phyloP scores from a whole-genome alignment of 331 rosid species.

The Rosa hybrid region DNA sequence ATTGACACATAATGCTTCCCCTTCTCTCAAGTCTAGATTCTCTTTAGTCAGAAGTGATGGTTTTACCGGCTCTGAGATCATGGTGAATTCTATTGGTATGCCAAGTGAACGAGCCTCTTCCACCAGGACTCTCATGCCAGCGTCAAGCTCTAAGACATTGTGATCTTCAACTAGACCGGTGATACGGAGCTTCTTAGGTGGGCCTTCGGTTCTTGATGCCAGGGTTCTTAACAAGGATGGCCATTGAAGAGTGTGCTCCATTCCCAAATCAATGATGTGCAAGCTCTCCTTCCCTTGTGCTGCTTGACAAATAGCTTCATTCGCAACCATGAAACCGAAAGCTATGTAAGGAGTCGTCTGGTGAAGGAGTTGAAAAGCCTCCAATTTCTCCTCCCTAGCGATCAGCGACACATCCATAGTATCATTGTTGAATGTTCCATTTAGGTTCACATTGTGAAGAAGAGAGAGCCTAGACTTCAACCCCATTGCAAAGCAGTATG shows the following conservation, averaged over 20 bases:
- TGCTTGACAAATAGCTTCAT: slow-evolving; percentile 67
- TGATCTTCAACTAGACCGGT: slow-evolving; percentile 45
- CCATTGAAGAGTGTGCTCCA: slow-evolving; percentile 79
- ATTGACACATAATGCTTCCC: slow-evolving; percentile 59
- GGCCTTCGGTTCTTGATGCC: slow-evolving; percentile 61
- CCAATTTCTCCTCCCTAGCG: slow-evolving; percentile 55
- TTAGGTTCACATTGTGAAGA: slow-evolving; percentile 45
- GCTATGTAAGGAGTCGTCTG: slow-evolving; percentile 79
- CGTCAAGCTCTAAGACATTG: slow-evolving; percentile 31
- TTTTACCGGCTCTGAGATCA: slow-evolving; percentile 43
- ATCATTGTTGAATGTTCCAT: slow-evolving; percentile 37
- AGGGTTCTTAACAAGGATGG: slow-evolving; percentile 70
- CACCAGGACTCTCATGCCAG: slow-evolving; percentile 48
- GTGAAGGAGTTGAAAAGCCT: slow-evolving; percentile 68
- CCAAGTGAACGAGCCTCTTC: slow-evolving; percentile 63
- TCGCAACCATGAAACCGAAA: slow-evolving; percentile 77
- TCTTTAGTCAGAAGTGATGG: slow-evolving; percentile 56
- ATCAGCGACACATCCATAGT: slow-evolving; percentile 36
- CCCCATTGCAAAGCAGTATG: slow-evolving; percentile 60
- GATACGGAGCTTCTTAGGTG: slow-evolving; percentile 55
- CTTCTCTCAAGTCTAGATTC: slow-evolving; percentile 65
- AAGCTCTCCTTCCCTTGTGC: slow-evolving; percentile 56
- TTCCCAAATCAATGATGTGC: slow-evolving; percentile 68
- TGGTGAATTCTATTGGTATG: slow-evolving; percentile 43
- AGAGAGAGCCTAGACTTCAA: slow-evolving; percentile 61